Conservation (phyloP, 1,284 basidiomycete species). For the Malassezia vespertilionis region DNA sequence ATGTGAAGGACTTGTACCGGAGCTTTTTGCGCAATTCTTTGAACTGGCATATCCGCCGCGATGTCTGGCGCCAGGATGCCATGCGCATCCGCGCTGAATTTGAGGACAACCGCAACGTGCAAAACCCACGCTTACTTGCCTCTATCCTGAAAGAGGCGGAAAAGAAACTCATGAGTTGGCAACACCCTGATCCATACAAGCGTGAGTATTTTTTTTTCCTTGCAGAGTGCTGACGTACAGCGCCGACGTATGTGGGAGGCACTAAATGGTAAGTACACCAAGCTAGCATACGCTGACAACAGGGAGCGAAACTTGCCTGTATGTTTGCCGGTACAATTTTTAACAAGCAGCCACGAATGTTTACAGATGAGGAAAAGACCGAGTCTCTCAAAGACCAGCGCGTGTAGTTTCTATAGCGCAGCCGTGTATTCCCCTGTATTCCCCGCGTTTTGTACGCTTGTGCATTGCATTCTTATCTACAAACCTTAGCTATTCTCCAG, state of each 20-base stretch:
- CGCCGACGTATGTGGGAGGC: slow-evolving; percentile 43
- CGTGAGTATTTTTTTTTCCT: slow-evolving; percentile 53
- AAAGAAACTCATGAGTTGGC: slow-evolving; percentile 57
- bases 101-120: slow-evolving; percentile 77
- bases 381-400: slow-evolving; percentile 35
- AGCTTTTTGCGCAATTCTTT: slow-evolving; percentile 72
- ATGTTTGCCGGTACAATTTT: slow-evolving; percentile 7
- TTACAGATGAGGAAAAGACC: slow-evolving; percentile 42
- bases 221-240: slow-evolving; percentile 15
- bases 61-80: slow-evolving; percentile 72
- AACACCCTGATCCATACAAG: slow-evolving; percentile 84
- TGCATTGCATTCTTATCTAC: no score
- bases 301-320: slow-evolving; percentile 30
- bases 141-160: slow-evolving; percentile 72
- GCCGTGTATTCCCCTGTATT: no score
- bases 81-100: slow-evolving; percentile 79
- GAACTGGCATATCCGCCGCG: slow-evolving; percentile 75
- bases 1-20: slow-evolving; percentile 84
- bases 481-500: no score
- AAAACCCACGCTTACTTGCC: slow-evolving; percentile 73
- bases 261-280: slow-evolving; percentile 38
- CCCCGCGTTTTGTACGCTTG: no score
- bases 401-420: slow-evolving; percentile 13
- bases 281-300: neutral
- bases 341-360: slow-evolving; percentile 34